Evolutionary conservation across 1,139 yeast genomes (phyloP), one percentile per base, ranked within the genome.

Genomic region (Blastobotrys aristatus): DNA sequence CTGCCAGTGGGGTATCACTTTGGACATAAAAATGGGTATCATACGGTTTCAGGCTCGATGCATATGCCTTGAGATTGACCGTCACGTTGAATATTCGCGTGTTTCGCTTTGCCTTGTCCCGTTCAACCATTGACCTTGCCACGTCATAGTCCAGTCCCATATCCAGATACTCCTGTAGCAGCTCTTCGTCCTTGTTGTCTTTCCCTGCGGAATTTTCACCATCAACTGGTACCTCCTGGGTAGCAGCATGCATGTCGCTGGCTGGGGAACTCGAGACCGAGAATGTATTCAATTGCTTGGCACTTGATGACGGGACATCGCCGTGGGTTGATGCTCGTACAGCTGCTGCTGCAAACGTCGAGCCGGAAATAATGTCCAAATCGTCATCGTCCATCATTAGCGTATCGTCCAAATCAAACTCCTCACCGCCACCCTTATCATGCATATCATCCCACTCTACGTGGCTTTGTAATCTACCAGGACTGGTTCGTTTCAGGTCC

Each of bases 1-100:
- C 40, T 8, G 16, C 2, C 11, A 37, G 22, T 24, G 42, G 31
- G 6, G 46, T 50, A 14, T 36, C 33, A 36, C 54, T 53, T 40
- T 32, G 43, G 7, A 54, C 41, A 11, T 47, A 40, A 3, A 38
- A 34, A 2, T 32, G 27, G 21, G 24, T 27, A 2, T 48, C 47
- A n/a, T 37, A 37, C 10, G 31, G n/a, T 6, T 22, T 39, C 31
- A 51, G 22, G 2, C 40, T 47, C 13, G 40, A 29, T 16, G 48
- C 42, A 11, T 22, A 16, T 5, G 38, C 24, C 11, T 32, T 43
- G n/a, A 43, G 7, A 10, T 39, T 11, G 7, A 49, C 42, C 7
- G 18, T 13, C 10, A 43, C 49, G 1, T 41, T 21, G 18, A 49
- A 49, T 14, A 24, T 32, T 21, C 39, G 22, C 21, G 20, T 4